phyloP scores from a whole-genome alignment of 208 protist species.

The Trypanosoma congolense region DNA sequence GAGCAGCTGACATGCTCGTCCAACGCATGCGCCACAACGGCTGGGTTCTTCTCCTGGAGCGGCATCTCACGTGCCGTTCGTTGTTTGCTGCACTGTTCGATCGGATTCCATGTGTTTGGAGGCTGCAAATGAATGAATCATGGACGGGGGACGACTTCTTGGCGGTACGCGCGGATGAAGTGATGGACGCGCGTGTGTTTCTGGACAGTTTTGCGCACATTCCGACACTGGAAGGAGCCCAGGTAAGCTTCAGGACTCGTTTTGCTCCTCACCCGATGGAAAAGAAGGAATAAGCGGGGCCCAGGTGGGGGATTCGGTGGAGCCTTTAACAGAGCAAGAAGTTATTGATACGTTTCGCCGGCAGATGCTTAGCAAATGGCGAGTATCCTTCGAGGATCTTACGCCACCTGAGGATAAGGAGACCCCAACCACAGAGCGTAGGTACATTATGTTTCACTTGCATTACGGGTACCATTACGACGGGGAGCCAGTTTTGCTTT shows the following conservation, averaged over 20 bases:
- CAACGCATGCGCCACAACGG: slow-evolving; percentile 17
- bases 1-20: slow-evolving; percentile 19
- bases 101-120: slow-evolving; percentile 49
- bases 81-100: slow-evolving; percentile 39
- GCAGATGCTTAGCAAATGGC: slow-evolving; percentile 40
- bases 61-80: slow-evolving; percentile 39
- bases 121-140: slow-evolving; percentile 39
- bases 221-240: background rate
- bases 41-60: slow-evolving; percentile 34
- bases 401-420: background rate
- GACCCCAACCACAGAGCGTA: background rate
- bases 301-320: background rate
- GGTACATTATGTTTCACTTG: slow-evolving; percentile 12
- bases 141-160: slow-evolving; percentile 32
- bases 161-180: slow-evolving; percentile 37
- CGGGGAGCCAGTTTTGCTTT: slow-evolving; percentile 22
- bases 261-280: background rate
- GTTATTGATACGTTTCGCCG: slow-evolving; percentile 36
- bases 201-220: background rate
- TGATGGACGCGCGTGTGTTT: slow-evolving; percentile 20
- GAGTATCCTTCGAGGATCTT: slow-evolving; percentile 39
- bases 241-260: background rate
- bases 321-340: slow-evolving; percentile 10
- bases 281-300: background rate
- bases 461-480: slow-evolving; percentile 21